Conservation (phyloP, 2,329 filamentous ascomycete species). For the Aureobasidium uvarum region DNA sequence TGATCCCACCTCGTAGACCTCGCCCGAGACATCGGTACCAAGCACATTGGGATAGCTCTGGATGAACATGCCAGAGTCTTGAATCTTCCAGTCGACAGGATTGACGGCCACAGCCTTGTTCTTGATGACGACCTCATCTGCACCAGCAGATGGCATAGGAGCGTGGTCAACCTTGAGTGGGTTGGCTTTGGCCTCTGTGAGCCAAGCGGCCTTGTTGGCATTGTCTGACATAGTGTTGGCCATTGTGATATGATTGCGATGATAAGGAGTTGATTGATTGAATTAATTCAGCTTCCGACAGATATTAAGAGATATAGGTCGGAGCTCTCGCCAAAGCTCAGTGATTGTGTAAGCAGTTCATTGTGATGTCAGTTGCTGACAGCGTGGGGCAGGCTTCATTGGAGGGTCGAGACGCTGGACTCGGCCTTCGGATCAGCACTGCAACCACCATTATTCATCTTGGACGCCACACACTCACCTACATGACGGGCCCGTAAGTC, state of each 20-base stretch:
- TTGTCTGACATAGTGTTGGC: conserved; percentile 21
- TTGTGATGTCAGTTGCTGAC: conserved; percentile 11
- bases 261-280: not conserved
- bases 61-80: conserved; percentile 38
- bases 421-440: not conserved
- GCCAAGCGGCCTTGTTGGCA: conserved; percentile 30
- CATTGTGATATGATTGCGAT: conserved; percentile 17
- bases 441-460: not conserved
- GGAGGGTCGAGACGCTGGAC: conserved; percentile 4
- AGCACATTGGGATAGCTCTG: conserved; percentile 31
- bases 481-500: conserved; percentile 4
- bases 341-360: conserved; percentile 7
- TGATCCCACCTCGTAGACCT: conserved; percentile 41
- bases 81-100: conserved; percentile 43
- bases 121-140: conserved; percentile 39
- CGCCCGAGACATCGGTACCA: conserved; percentile 40
- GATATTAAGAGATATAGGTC: not conserved
- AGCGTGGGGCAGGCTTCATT: conserved; percentile 3
- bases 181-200: conserved; percentile 22
- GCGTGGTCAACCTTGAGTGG: conserved; percentile 34
- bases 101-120: conserved; percentile 42
- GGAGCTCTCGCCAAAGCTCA: not conserved
- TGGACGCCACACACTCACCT: not conserved
- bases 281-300: not conserved
- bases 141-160: conserved; percentile 36